Conservation (phyloP, 2,329 filamentous ascomycete genomes). For the Thyridium curvatum region DNA sequence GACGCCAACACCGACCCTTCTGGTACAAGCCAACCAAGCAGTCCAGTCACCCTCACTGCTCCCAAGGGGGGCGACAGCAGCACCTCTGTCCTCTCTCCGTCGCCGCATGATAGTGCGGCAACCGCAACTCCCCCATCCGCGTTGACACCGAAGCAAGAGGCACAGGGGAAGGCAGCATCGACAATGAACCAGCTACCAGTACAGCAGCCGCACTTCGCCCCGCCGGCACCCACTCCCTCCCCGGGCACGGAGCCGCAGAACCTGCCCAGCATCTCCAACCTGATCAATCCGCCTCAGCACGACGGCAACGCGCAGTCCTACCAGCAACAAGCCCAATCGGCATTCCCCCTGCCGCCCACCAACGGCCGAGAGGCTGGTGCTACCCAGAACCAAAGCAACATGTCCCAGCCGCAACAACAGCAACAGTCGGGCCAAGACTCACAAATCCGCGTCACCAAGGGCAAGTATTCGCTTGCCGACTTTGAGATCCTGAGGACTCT, state of each 20-base stretch:
- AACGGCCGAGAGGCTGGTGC: slow-evolving; percentile 15
- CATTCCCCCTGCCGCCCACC: slow-evolving; percentile 15
- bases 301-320: slow-evolving; percentile 30
- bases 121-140: slow-evolving; percentile 6
- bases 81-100: slow-evolving; percentile 24
- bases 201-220: slow-evolving; percentile 18
- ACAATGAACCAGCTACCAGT: slow-evolving; percentile 24
- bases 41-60: slow-evolving; percentile 54
- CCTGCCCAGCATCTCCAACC: slow-evolving; percentile 74
- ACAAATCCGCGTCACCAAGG: slow-evolving; percentile 71
- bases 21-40: slow-evolving; percentile 58
- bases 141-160: slow-evolving; percentile 23
- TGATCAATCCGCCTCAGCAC: slow-evolving; percentile 62
- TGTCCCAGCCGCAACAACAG: slow-evolving; percentile 17
- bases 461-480: slow-evolving; percentile 91
- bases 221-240: slow-evolving; percentile 23
- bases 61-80: slow-evolving; percentile 43
- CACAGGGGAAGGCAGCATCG: slow-evolving; percentile 15
- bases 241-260: slow-evolving; percentile 55
- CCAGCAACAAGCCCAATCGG: slow-evolving; percentile 17
- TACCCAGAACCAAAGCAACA: slow-evolving; percentile 26
- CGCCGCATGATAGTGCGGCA: slow-evolving; percentile 13
- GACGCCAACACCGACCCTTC: slow-evolving; percentile 71
- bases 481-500: slow-evolving; percentile 87
- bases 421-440: slow-evolving; percentile 2